phyloP scores from a whole-genome alignment of 2,329 filamentous ascomycete species.

The Cercospora brassicicola region DNA sequence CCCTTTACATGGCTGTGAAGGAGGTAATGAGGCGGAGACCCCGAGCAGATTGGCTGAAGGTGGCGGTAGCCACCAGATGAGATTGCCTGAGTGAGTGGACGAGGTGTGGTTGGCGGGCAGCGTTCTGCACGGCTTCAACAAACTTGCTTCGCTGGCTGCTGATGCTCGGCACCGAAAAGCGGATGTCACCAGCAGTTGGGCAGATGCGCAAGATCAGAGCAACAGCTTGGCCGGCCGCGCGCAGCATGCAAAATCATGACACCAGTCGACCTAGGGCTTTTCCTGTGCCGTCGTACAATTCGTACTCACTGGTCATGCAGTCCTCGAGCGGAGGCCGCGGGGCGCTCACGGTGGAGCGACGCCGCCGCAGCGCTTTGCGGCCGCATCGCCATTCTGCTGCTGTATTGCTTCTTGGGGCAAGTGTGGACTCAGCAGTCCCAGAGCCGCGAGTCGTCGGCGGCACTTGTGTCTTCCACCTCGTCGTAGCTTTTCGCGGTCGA shows the following conservation, averaged over 20 bases:
- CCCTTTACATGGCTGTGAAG: not conserved
- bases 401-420: not conserved
- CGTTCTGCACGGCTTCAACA: not conserved
- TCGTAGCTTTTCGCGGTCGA: not conserved
- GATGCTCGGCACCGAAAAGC: constrained; percentile 1
- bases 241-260: not conserved
- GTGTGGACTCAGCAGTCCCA: not conserved
- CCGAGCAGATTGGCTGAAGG: not conserved
- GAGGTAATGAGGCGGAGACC: constrained; percentile 2
- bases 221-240: not conserved
- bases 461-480: not conserved
- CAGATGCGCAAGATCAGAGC: not conserved
- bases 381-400: not conserved
- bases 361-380: not conserved
- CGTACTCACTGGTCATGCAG: not conserved
- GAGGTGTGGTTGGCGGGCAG: constrained; percentile 2
- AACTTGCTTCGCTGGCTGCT: constrained; percentile 2
- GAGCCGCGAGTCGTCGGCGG: not conserved
- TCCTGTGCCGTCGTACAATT: not conserved
- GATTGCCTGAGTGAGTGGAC: not conserved
- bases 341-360: not conserved
- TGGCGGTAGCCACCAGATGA: constrained; percentile 8
- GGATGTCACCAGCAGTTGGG: not conserved
- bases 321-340: not conserved
- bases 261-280: not conserved